These are phyloP conservation scores for Camellia sinensis DNA, from an alignment of 148 eudicot genomes.

Conservation along the genomic window DNA sequence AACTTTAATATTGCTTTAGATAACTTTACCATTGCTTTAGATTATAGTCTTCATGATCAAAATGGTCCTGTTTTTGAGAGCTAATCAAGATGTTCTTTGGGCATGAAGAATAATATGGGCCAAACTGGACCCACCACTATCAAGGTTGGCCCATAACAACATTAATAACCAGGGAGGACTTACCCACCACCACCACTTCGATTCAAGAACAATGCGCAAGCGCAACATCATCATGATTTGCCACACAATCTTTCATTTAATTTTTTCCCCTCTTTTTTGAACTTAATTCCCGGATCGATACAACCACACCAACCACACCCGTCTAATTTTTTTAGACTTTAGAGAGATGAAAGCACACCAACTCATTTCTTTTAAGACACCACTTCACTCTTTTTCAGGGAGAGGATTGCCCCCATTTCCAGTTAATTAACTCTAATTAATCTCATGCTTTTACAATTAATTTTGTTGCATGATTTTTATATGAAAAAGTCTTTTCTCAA, in stretches of 20 bases:
- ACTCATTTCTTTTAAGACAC: not conserved
- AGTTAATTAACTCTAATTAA: too few species aligned
- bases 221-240: constrained; percentile 8
- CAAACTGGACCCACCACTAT: constrained; percentile 4
- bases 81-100: not conserved
- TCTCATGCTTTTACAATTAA: too few species aligned
- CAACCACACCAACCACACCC: not conserved
- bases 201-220: not conserved
- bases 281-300: not conserved
- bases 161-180: not conserved
- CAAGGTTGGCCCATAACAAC: not conserved
- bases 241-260: not conserved
- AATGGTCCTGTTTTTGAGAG: not conserved
- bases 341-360: not conserved
- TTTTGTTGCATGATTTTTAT: too few species aligned
- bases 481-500: too few species aligned
- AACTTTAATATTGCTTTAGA: too few species aligned
- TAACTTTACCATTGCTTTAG: too few species aligned
- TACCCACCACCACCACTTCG: not conserved
- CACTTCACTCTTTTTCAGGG: too few species aligned
- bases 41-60: not conserved
- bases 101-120: not conserved
- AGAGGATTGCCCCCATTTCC: too few species aligned
- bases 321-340: not conserved
- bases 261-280: not conserved